phyloP scores from a whole-genome alignment of 1,284 basidiomycete species.

The Volvariella surrecta region DNA sequence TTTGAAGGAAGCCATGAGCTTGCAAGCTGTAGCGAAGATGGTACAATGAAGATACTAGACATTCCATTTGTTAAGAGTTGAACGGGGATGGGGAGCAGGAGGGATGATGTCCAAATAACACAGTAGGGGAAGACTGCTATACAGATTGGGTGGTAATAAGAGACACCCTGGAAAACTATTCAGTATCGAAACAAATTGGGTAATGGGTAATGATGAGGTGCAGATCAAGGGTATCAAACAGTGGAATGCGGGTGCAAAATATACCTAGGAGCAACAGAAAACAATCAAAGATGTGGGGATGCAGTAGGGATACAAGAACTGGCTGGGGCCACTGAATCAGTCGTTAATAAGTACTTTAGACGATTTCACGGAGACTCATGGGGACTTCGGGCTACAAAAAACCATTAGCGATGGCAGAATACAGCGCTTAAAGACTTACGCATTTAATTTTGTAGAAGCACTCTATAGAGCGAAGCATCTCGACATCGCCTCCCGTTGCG shows the following conservation, averaged over 20 bases:
- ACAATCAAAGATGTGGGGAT: constrained; percentile 25
- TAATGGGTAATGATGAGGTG: constrained; percentile 35
- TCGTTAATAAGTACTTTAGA: constrained; percentile 38
- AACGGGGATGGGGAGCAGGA: constrained; percentile 3
- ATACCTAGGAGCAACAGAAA: constrained; percentile 25
- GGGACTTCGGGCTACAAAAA: constrained; percentile 72
- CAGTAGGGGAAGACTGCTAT: constrained; percentile 44
- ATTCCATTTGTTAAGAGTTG: constrained; percentile 42
- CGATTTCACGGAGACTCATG: constrained; percentile 77
- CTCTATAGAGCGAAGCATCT: constrained; percentile 96
- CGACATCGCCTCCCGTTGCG: constrained; percentile 92
- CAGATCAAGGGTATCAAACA: constrained; percentile 63
- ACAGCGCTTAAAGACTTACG: constrained; percentile 36
- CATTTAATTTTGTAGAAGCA: constrained; percentile 97
- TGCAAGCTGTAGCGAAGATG: constrained; percentile 66
- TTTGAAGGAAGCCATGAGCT: constrained; percentile 23
- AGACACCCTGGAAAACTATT: constrained; percentile 33
- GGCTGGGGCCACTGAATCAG: constrained; percentile 26
- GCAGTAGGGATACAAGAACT: constrained; percentile 75
- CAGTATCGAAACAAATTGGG: constrained; percentile 61
- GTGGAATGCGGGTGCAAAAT: constrained; percentile 25
- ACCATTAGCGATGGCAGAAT: neutral
- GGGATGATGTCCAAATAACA: constrained; percentile 16
- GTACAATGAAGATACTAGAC: constrained; percentile 64
- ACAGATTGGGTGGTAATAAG: constrained; percentile 38